These are phyloP conservation scores for Trichoderma sp. DNA, from an alignment of 2,329 filamentous ascomycete genomes.

Conservation along the genomic window DNA sequence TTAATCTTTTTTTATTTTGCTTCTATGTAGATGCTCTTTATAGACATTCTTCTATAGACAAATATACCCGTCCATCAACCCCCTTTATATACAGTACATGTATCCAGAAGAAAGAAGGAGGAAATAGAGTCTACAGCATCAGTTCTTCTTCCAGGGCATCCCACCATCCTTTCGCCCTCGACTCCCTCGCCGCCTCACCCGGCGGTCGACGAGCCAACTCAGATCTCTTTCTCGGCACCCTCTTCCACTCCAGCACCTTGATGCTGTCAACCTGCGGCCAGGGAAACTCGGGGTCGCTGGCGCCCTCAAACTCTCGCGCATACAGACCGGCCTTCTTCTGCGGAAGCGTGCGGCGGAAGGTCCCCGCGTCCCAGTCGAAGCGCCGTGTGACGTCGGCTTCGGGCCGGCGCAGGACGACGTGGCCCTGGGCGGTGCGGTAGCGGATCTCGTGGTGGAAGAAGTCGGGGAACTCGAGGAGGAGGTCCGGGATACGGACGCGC, in stretches of 20 bases:
- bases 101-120: neutral
- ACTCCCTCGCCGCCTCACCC: constrained; percentile 12
- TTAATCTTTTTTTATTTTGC: neutral
- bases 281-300: constrained; percentile 24
- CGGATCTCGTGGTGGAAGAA: constrained; percentile 33
- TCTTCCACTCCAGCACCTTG: constrained; percentile 28
- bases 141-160: constrained; percentile 31
- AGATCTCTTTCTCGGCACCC: constrained; percentile 26
- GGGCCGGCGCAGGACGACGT: constrained; percentile 29
- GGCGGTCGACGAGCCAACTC: constrained; percentile 26
- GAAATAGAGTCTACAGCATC: constrained; percentile 26
- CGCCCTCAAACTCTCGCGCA: constrained; percentile 17
- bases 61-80: neutral
- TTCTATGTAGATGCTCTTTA: neutral
- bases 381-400: constrained; percentile 22
- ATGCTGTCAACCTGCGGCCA: constrained; percentile 29
- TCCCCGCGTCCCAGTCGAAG: constrained; percentile 25
- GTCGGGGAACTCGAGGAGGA: constrained; percentile 35
- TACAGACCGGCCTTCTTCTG: constrained; percentile 26
- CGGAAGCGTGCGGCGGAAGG: constrained; percentile 30
- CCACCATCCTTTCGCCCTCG: constrained; percentile 31
- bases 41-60: neutral
- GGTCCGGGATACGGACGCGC: constrained; percentile 29
- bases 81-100: neutral
- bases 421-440: constrained; percentile 36